Conservation (phyloP, 2,329 filamentous ascomycete species). For the Beauveria sp. region DNA sequence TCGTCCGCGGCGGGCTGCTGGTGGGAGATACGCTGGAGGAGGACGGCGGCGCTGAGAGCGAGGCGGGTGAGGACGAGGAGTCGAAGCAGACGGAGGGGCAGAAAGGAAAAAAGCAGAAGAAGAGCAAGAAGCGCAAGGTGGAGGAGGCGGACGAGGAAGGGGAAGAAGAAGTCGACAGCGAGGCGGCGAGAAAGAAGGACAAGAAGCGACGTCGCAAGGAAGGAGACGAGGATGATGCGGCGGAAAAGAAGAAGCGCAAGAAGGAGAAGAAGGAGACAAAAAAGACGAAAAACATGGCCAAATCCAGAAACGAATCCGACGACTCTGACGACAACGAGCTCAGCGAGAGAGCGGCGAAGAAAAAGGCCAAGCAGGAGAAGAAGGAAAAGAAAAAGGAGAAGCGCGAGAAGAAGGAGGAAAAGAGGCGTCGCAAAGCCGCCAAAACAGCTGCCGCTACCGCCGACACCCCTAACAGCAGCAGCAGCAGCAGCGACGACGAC, state of each 20-base stretch:
- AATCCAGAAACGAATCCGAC: conserved; percentile 20
- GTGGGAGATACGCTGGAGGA: conserved; percentile 49
- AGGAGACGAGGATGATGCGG: conserved; percentile 17
- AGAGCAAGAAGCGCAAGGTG: conserved; percentile 35
- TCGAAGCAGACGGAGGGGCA: conserved; percentile 19
- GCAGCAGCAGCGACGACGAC: conserved; percentile 12
- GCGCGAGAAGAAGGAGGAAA: conserved; percentile 44
- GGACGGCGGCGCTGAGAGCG: conserved; percentile 16
- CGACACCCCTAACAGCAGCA: conserved; percentile 15
- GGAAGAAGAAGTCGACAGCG: conserved; percentile 20
- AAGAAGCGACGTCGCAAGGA: conserved; percentile 26
- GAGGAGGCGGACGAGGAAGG: conserved; percentile 16
- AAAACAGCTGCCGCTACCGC: conserved; percentile 20
- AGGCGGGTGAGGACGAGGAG: conserved; percentile 26
- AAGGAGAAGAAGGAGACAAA: conserved; percentile 25
- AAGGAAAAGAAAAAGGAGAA: conserved; percentile 33
- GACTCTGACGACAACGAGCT: conserved; percentile 18
- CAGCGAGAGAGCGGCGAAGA: conserved; percentile 17
- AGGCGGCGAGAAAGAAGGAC: conserved; percentile 20
- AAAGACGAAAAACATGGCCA: conserved; percentile 23
- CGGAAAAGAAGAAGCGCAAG: conserved; percentile 17
- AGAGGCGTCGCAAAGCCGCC: conserved; percentile 31
- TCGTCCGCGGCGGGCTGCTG: conserved; percentile 75
- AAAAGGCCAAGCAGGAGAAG: conserved; percentile 22
- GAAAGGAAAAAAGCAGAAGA: conserved; percentile 28